These are phyloP conservation scores for Mortierella polycephala DNA, from an alignment of 371 early-diverging fungal genomes.

Conservation along the genomic window DNA sequence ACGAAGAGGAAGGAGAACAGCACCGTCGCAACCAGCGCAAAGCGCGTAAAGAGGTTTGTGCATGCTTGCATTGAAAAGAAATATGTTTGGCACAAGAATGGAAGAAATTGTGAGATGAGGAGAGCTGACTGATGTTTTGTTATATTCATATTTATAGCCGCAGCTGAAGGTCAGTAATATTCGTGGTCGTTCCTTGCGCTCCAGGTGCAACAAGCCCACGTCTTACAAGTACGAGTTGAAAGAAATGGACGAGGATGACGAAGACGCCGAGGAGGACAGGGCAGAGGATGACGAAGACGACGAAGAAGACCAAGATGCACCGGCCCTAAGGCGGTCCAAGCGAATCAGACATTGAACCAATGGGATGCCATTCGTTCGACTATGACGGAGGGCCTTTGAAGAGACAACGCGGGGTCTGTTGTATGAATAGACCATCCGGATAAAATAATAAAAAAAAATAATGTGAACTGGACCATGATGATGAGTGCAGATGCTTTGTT, in stretches of 20 bases:
- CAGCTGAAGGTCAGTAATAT: slow-evolving; percentile 12
- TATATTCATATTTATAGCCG: neutral
- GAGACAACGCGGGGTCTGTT: no score
- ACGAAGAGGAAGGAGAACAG: slow-evolving; percentile 16
- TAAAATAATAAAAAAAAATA: no score
- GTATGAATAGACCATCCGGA: no score
- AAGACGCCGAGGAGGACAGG: slow-evolving; percentile 10
- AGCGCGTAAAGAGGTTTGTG: slow-evolving; percentile 34
- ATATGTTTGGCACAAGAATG: no score
- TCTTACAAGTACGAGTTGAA: slow-evolving; percentile 22
- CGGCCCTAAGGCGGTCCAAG: slow-evolving; percentile 32
- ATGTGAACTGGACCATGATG: no score
- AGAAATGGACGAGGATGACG: slow-evolving; percentile 5
- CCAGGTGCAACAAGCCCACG: slow-evolving; percentile 18
- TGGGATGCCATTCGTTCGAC: neutral
- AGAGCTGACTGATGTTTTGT: neutral
- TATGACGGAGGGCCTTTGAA: neutral
- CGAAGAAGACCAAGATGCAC: slow-evolving; percentile 20
- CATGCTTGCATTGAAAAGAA: neutral
- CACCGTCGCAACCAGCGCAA: slow-evolving; percentile 32
- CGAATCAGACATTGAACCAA: slow-evolving; percentile 21
- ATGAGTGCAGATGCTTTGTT: no score
- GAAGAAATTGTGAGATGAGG: neutral
- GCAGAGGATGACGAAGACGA: slow-evolving; percentile 10
- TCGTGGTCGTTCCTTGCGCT: slow-evolving; percentile 23